Evolutionary conservation across 176 grass and related monocot genomes (phyloP).

Genomic region (Phoenix roebelenii): DNA sequence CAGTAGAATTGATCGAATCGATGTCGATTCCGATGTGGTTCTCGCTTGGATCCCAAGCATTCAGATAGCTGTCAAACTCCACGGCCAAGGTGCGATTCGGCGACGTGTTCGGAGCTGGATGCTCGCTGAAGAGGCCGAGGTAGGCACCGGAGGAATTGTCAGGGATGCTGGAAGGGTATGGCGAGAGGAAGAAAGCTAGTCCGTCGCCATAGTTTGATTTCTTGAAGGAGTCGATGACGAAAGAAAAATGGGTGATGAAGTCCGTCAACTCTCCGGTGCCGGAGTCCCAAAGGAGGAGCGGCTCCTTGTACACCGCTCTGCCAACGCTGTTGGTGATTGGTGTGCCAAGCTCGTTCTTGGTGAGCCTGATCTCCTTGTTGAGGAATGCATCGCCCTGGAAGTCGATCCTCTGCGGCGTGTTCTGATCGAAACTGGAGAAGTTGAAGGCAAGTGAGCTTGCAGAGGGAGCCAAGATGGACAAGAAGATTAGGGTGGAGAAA

Average conservation of each 20-base stretch:
- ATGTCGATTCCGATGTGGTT: conserved; percentile 66
- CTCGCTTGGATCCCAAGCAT: conserved; percentile 49
- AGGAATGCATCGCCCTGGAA: conserved; percentile 48
- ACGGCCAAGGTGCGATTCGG: conserved; percentile 32
- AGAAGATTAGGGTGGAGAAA: conserved; percentile 16
- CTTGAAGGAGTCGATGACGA: conserved; percentile 26
- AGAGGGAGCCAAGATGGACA: conserved; percentile 16
- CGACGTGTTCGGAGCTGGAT: not conserved
- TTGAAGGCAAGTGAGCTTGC: conserved; percentile 30
- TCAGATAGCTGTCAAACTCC: conserved; percentile 67
- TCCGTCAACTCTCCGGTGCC: conserved; percentile 32
- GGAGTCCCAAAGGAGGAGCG: conserved; percentile 42
- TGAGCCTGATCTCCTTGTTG: conserved; percentile 38
- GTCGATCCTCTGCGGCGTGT: conserved; percentile 3
- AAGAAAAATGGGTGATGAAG: conserved; percentile 49
- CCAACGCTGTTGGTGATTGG: conserved; percentile 29
- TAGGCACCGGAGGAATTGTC: conserved; percentile 8
- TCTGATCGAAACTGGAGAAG: conserved; percentile 28
- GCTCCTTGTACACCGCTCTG: conserved; percentile 34
- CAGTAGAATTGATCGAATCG: conserved; percentile 35
- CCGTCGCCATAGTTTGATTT: conserved; percentile 25
- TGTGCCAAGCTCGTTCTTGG: conserved; percentile 32
- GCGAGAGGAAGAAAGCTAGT: conserved; percentile 56
- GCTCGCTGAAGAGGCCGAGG: conserved; percentile 37
- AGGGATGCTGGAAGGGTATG: conserved; percentile 13